phyloP scores from a whole-genome alignment of 2,329 filamentous ascomycete species.

The Colletotrichum karsti region DNA sequence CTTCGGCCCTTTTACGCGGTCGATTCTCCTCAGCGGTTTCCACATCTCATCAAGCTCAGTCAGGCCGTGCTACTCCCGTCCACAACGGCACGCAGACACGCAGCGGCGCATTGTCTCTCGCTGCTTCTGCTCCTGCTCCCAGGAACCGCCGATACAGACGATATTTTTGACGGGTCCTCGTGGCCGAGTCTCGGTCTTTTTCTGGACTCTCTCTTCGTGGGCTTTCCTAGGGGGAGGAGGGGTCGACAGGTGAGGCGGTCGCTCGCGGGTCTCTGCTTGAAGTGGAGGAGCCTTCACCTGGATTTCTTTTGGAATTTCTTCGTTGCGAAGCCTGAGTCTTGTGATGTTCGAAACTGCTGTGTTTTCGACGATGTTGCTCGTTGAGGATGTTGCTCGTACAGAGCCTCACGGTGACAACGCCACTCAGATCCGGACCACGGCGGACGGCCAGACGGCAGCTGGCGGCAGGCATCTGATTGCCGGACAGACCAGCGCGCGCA shows the following conservation, averaged over 20 bases:
- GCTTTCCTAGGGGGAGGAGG: neutral
- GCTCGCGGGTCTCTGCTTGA: neutral
- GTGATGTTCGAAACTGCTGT: neutral
- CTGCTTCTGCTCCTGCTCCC: neutral
- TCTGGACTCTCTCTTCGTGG: neutral
- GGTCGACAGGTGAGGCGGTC: neutral
- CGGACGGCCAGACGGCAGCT: neutral
- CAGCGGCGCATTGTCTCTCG: neutral
- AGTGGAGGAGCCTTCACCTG: neutral
- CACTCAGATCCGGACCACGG: neutral
- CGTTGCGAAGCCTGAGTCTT: too few species aligned
- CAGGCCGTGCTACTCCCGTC: neutral
- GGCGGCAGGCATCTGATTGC: constrained; percentile 19
- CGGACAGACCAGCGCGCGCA: constrained; percentile 20
- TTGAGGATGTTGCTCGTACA: neutral
- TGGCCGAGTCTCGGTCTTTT: constrained; percentile 26
- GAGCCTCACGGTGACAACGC: neutral
- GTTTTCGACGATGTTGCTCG: too few species aligned
- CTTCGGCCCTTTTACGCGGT: constrained; percentile 13
- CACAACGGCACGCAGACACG: too few species aligned
- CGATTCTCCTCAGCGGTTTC: neutral
- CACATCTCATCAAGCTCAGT: constrained; percentile 5
- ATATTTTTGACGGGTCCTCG: constrained; percentile 11
- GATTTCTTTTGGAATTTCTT: too few species aligned
- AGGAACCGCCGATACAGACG: too few species aligned